Evolutionary conservation across 345 rosid genomes (phyloP).

Genomic region (Rhodomyrtus tomentosa): DNA sequence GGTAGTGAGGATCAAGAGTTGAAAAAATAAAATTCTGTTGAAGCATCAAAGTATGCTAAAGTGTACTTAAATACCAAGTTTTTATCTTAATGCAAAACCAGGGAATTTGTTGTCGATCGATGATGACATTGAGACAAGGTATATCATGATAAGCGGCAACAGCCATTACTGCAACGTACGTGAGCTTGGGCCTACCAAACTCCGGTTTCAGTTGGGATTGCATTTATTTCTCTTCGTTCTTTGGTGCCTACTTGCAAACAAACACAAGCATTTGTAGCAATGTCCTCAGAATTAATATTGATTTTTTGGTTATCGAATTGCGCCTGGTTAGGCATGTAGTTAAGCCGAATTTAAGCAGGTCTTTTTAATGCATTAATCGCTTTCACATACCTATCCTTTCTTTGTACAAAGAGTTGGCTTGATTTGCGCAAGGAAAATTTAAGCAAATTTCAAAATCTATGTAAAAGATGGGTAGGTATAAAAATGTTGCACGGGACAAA

Average conservation of each 20-base stretch:
- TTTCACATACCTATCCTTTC: not conserved
- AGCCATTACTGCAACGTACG: not conserved
- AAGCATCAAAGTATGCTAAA: not conserved
- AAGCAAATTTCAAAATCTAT: too few species aligned
- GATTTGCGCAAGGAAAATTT: not conserved
- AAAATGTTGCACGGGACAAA: not conserved
- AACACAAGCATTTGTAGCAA: not conserved
- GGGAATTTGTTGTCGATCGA: not conserved
- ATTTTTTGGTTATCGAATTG: not conserved
- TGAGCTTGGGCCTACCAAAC: not conserved
- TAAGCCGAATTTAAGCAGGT: not conserved
- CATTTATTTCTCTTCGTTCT: not conserved
- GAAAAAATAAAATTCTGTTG: not conserved
- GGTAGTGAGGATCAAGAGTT: not conserved
- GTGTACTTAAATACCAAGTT: not conserved
- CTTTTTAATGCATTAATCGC: not conserved
- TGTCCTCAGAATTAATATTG: not conserved
- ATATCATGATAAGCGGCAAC: not conserved
- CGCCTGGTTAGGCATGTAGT: not conserved
- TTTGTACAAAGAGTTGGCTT: not conserved
- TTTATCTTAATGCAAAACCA: not conserved
- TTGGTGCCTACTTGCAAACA: not conserved
- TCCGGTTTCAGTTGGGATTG: conserved; percentile 1
- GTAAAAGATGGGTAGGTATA: too few species aligned
- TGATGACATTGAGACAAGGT: not conserved